These are phyloP conservation scores for Microsporum audouinii DNA, from an alignment of 2,329 filamentous ascomycete genomes.

Conservation along the genomic window DNA sequence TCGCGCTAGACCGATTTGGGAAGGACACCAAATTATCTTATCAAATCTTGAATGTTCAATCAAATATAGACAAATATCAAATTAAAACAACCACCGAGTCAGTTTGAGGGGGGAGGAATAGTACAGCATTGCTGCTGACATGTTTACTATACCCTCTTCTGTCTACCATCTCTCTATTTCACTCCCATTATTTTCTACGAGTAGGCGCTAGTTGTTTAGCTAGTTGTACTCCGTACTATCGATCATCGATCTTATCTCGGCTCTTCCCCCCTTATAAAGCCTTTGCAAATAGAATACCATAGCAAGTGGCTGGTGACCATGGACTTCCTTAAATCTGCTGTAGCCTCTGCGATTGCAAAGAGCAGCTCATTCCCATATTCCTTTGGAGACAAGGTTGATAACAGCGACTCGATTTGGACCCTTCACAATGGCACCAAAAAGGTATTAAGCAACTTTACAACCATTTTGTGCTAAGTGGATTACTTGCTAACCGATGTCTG, in stretches of 20 bases:
- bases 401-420: constrained; percentile 93
- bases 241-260: not conserved
- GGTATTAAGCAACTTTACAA: constrained; percentile 40
- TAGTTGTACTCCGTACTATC: too few species aligned
- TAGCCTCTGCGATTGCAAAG: constrained; percentile 92
- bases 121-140: not conserved
- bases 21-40: not conserved
- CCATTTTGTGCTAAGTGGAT: constrained; percentile 5
- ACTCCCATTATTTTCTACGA: not conserved
- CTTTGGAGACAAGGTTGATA: constrained; percentile 84
- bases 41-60: not conserved
- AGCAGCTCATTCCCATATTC: constrained; percentile 85
- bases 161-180: not conserved
- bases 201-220: not conserved
- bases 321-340: constrained; percentile 97
- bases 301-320: constrained; percentile 40
- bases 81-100: not conserved
- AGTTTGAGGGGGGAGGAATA: too few species aligned
- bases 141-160: not conserved
- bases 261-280: not conserved
- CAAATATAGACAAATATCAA: not conserved
- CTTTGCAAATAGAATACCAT: not conserved
- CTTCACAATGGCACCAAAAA: constrained; percentile 86
- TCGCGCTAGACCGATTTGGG: not conserved
- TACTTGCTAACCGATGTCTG: constrained; percentile 9